Evolutionary conservation across 768 basidiomycete genomes (phyloP), one percentile per base, ranked within the genome.

Genomic region (Lactifluus subvellereus): DNA sequence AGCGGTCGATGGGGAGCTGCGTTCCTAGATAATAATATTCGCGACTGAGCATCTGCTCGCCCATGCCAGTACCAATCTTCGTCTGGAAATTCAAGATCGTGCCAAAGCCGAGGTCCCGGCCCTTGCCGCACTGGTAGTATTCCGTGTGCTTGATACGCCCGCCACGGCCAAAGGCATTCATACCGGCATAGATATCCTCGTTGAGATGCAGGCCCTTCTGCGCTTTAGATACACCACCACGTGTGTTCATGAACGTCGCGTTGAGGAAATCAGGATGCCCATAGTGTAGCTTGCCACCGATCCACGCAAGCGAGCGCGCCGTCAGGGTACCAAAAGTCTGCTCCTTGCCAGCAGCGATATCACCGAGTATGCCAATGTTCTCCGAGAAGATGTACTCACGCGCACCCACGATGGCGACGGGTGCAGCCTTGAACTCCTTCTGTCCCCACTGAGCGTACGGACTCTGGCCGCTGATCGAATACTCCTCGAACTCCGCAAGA

Each of bases 61-160:
- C 97, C 97, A 99, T 99, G 74, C 97, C 97, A n/a, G 95, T 98
- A 13, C 97, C 96, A 70, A 99, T 95, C 84, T 99, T 99, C 60
- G 97, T 99, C 81, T 94, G 90, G 89, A 99, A 99, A 76, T 99
- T 99, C 70, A 99, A 78, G 71, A 98, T 98, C 22, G 97, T 99
- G 37, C 96, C 96, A 74, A 99, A 98, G 30, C 97, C 97, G 64
- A 99, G 85, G 79, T 98, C 97, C 75, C 97, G 88, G 59, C 97
- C 97, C 76, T 98, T 98, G 54, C 96, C 95, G 71, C 96, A 98
- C 77, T 98, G 96, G 74, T 94, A 99, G 76, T 99, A 99, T 77
- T 99, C 97, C 38, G 94, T 95, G 72, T 99, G 97, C 79, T 98
- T 99, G 83, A 99, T 98, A 62, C 91, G 83, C 35, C 89, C 96